Conservation (phyloP, 1,284 basidiomycete genomes). For the Sporisorium iseilematis-ciliati region DNA sequence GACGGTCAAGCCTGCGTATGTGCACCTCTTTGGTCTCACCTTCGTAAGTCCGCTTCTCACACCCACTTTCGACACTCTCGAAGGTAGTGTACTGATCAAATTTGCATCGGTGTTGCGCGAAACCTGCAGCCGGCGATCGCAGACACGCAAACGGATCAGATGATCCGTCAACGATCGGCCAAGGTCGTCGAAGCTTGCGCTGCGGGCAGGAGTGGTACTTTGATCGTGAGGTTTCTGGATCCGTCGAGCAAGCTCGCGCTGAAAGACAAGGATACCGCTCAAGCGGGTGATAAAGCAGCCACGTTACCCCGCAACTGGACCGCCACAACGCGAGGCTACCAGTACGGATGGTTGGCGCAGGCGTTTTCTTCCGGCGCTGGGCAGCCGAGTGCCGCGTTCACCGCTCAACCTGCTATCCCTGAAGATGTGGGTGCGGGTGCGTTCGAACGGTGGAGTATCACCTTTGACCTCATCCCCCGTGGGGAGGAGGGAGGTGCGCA, state of each 20-base stretch:
- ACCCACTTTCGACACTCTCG: not conserved
- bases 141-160: constrained; percentile 19
- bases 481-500: not conserved
- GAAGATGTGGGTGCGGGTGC: not conserved
- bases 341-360: constrained; percentile 41
- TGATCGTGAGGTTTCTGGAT: constrained; percentile 14
- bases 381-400: constrained; percentile 14
- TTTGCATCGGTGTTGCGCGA: not conserved
- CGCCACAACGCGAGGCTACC: constrained; percentile 22
- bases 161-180: constrained; percentile 9
- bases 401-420: not conserved
- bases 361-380: constrained; percentile 42
- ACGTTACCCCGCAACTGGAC: constrained; percentile 36
- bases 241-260: not conserved
- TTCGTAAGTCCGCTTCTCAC: constrained; percentile 30
- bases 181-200: not conserved
- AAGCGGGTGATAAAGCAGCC: constrained; percentile 8
- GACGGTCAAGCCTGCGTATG: constrained; percentile 26
- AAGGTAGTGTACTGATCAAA: not conserved
- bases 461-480: constrained; percentile 5
- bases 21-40: constrained; percentile 20
- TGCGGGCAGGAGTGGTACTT: not conserved
- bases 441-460: constrained; percentile 31
- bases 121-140: constrained; percentile 31
- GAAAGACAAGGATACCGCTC: not conserved